Evolutionary conservation across 768 basidiomycete species (phyloP).

Genomic region (Gloeopeniophorella convolvens): DNA sequence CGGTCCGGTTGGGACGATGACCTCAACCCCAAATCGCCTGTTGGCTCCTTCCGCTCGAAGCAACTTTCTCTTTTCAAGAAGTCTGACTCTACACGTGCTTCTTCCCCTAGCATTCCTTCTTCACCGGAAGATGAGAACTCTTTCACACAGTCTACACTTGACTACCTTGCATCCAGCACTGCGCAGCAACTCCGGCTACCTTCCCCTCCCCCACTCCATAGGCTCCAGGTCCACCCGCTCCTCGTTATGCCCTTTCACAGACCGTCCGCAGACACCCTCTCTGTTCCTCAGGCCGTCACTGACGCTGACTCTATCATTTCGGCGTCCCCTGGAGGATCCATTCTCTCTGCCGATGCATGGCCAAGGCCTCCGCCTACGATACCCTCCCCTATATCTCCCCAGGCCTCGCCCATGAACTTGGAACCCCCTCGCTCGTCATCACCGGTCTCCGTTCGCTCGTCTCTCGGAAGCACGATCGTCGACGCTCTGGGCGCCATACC

Average conservation of each 20-base stretch:
- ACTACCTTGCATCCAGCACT: slow-evolving; percentile 11
- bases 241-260: neutral
- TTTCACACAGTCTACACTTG: slow-evolving; percentile 10
- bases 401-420: neutral
- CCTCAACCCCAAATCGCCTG: slow-evolving; percentile 10
- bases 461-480: slow-evolving; percentile 11
- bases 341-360: slow-evolving; percentile 11
- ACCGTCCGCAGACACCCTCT: neutral
- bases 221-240: neutral
- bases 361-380: slow-evolving; percentile 1
- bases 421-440: slow-evolving; percentile 6
- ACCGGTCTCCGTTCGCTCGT: slow-evolving; percentile 6
- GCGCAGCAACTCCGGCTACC: slow-evolving; percentile 12
- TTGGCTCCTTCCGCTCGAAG: slow-evolving; percentile 4
- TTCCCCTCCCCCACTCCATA: slow-evolving; percentile 7
- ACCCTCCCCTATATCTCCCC: neutral
- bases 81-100: slow-evolving; percentile 3
- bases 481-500: slow-evolving; percentile 16
- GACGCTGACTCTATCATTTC: slow-evolving; percentile 2
- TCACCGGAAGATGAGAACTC: slow-evolving; percentile 6
- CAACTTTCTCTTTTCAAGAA: slow-evolving; percentile 6
- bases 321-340: slow-evolving; percentile 1
- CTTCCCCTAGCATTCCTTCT: slow-evolving; percentile 4
- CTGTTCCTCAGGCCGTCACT: neutral
- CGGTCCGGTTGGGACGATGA: slow-evolving; percentile 20